Evolutionary conservation across 331 rosid genomes (phyloP).

Genomic region (Quercus lobata): DNA sequence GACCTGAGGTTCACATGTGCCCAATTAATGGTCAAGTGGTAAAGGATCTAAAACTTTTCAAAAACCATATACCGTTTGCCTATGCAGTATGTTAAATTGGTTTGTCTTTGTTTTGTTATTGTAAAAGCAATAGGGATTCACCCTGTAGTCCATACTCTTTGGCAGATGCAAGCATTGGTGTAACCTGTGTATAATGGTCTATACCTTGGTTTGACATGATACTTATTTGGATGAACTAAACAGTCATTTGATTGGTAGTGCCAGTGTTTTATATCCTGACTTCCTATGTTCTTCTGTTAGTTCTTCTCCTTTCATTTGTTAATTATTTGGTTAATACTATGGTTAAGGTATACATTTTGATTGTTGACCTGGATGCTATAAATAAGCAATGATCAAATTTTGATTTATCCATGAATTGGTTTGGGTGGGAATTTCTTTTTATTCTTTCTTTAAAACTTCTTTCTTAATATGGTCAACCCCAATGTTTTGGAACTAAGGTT

Average conservation of each 20-base stretch:
- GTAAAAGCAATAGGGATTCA: neutral
- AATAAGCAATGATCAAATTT: neutral
- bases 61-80: neutral
- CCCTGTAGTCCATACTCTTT: neutral
- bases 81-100: neutral
- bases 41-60: neutral
- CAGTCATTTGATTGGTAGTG: neutral
- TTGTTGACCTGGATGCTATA: neutral
- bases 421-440: neutral
- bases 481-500: neutral
- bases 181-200: neutral
- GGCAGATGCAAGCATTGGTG: neutral
- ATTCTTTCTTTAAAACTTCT: neutral
- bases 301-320: neutral
- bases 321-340: neutral
- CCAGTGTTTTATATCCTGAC: neutral
- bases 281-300: neutral
- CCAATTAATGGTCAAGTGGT: neutral
- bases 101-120: neutral
- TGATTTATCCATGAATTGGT: neutral
- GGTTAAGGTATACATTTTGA: slow-evolving; percentile 13
- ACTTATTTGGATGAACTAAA: neutral
- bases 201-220: neutral
- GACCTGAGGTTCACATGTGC: neutral
- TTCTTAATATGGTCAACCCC: too few relatives aligned